A percentile compares a stretch with the other conserved stretches of the same genome.
These are phyloP conservation scores for Xylaria multiplex DNA, from an alignment of 2,329 filamentous ascomycete genomes.

Conservation along the genomic window DNA sequence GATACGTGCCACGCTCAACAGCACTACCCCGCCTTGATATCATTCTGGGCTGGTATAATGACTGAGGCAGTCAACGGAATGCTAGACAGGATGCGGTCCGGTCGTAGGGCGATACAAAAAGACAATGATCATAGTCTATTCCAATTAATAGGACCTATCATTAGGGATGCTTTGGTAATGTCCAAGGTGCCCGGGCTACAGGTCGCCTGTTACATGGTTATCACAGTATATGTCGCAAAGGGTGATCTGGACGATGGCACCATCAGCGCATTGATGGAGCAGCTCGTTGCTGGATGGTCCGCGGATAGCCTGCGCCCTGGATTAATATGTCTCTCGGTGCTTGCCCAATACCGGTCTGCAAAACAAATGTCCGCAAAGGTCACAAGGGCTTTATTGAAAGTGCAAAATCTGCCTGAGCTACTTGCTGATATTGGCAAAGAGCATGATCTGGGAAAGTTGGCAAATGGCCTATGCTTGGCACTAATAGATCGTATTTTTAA, in stretches of 20 bases:
- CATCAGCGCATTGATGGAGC: conserved; percentile 89
- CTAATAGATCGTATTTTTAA: conserved; percentile 70
- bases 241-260: conserved; percentile 80
- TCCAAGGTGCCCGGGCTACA: conserved; percentile 81
- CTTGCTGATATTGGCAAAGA: conserved; percentile 71
- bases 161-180: conserved; percentile 81
- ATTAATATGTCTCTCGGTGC: conserved; percentile 80
- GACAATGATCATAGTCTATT: conserved; percentile 85
- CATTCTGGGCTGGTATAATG: conserved; percentile 91
- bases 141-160: conserved; percentile 70
- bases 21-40: conserved; percentile 79
- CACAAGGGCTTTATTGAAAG: conserved; percentile 73
- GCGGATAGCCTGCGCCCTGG: conserved; percentile 76
- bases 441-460: conserved; percentile 75
- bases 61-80: conserved; percentile 87
- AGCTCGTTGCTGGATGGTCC: conserved; percentile 81
- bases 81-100: conserved; percentile 80
- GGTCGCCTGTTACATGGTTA: conserved; percentile 90
- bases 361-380: conserved; percentile 76
- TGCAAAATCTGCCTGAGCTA: conserved; percentile 67
- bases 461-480: conserved; percentile 76
- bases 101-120: conserved; percentile 77
- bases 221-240: conserved; percentile 86
- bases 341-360: conserved; percentile 81
- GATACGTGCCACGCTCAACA: conserved; percentile 76